Evolutionary conservation across 352 stramenopile genomes (phyloP), one percentile per base, ranked within the genome.

Genomic region (Phytophthora hibernalis): DNA sequence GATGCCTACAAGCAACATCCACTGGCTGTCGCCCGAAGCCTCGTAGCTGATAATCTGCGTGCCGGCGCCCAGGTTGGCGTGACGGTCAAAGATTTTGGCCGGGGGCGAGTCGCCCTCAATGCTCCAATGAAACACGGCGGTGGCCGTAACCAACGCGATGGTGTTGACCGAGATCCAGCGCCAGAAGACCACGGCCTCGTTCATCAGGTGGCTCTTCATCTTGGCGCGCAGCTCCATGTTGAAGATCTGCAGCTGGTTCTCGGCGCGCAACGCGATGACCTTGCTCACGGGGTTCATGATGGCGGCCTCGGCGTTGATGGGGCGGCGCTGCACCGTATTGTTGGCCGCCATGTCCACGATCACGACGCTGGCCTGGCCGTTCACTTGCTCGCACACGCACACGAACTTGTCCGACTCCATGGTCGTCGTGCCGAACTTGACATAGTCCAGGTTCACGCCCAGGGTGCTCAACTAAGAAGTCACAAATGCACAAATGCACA

Each of bases 11-110:
- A 99, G 80, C 24, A 99, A 83, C 80, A 98, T 98, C 98, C 98
- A 99, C 77, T 99, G 98, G 53, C 89, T 90, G 80, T 99, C 97
- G 5, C 84, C 83, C 59, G 94, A 99, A 24, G 98, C 97, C 65
- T 98, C 89, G 84, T 99, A 99, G 77, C 98, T 99, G 83, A 99
- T 99, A 70, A 99, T 99, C 77, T 99, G 97, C 43, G 91, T 98
- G 57, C 96, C 97, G 1, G 91, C 70, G 31, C 88, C 87, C 15
- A 99, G 77, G 54, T 87, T 98, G 13, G 90, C 83, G 73, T 99
- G 97, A 53, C 98, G 95, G 79, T 99, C 97, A 78, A 99, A 99
- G 18, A 99, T 79, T 86, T 99, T 99, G 16, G 80, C 76, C 7
- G 98, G 98, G 31, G 95, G 66, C 16, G 83, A 87, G 66, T 95